Base-by-base conservation (phyloP, 345 rosid species). In the Firmiana major region DNA sequence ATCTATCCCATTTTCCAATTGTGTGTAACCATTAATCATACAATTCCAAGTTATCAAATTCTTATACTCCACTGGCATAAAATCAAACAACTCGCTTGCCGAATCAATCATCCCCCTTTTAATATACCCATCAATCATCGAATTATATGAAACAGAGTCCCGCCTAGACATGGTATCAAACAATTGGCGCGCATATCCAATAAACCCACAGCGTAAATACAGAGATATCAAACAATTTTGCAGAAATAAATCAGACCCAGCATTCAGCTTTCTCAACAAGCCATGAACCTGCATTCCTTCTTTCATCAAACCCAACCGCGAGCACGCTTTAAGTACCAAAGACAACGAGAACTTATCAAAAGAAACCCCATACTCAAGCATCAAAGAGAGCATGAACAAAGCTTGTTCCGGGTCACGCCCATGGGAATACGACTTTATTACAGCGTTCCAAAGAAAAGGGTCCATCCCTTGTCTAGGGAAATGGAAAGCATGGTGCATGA, bases 211-310 rank as follows among this genome's bases (percentile, higher is more conserved):
- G 46, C 79, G 84, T 51, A 83, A 6, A 43, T 83, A 83, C 80
- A 83, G 16, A 0, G 79, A 74, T 66, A 83, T 77, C 75, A 86
- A 26, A 64, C 85, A 79, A 53, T 86, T 86, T 75, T 79, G 88
- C 16, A 86, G 53, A 77, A 79, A 86, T 57, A 85, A 75, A 85
- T 85, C 83, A 63, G 85, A 77, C 79, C 82, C 84, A 66, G 79
- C 10, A 45, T 82, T 79, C 63, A 78, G 17, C 48, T 85, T 85
- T 76, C 67, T 83, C 82, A 85, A 45, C 75, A 85, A 77, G 65
- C 85, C 88, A 81, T 85, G 88, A 75, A 83, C 75, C 78, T 83
- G 88, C 77, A 72, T 72, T 49, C 85, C 88, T 81, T 9, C 82
- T 0, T 66, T 72, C 9, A 71, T 7, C 55, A 42, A 77, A 10